Evolutionary conservation across 225 moss, liverwort and hornwort genomes (phyloP), one percentile per base, ranked within the genome.

Genomic region (Physcomitrium patens): DNA sequence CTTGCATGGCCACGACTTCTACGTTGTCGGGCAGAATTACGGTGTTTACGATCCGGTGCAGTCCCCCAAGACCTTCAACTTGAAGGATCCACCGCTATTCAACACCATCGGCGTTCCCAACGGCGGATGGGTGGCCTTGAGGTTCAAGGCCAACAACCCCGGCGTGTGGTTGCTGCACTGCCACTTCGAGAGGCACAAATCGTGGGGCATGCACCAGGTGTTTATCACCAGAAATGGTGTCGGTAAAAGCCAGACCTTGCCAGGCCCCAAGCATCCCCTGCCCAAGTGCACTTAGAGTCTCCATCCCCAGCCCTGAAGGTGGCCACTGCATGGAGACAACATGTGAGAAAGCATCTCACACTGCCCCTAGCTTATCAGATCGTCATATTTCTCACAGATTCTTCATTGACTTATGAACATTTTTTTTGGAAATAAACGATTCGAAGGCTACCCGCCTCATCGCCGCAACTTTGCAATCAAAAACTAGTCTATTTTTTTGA

Each of bases 1-100:
- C 54, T 64, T 94, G 70, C 74, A 84, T 2, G 84, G 84, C 0
- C 91, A 94, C n/a, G 81, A 94, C 41, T 94, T 90, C 66, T 88
- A 83, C 17, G 71, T 94, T 1, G 42, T 91, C 0, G 94, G 90
- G 0, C 72, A 77, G 16, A 90, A 90, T 0, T 61, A 78, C 6
- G 90, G 88, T 2, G 3, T 51, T 5, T 91, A 86, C 60, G 20
- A 90, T 26, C 73, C 85, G 0, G 61, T 28, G 0, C 20, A 1
- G 1, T 68, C 81, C 20, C 60, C 70, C 3, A 15, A 61, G 0
- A 10, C 12, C 0, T 90, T 90, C 28, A 94, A 94, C n/a, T 76
- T 86, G 18, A 77, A 74, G 37, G 70, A 94, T 9, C 87, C 94
- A 0, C 88, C 87, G 7, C 0, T 13, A 2, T 78, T 44, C 27